A percentile compares a stretch with the other conserved stretches of the same genome.
phyloP scores from a whole-genome alignment of 768 basidiomycete species.

The Candolleomyces eurysporus region DNA sequence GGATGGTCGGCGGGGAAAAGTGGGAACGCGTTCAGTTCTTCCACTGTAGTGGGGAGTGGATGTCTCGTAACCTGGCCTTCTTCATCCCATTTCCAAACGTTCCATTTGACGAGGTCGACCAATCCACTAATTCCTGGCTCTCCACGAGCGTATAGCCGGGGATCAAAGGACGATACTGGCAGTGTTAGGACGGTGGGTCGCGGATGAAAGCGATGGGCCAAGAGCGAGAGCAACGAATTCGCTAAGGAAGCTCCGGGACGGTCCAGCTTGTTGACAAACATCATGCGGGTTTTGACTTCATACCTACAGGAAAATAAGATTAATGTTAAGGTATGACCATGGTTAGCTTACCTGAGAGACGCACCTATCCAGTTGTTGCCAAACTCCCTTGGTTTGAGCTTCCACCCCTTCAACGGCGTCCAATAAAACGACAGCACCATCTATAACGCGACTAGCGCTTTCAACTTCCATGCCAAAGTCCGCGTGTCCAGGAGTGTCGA shows the following conservation, averaged over 20 bases:
- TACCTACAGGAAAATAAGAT: conserved; percentile 47
- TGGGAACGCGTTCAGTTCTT: conserved; percentile 37
- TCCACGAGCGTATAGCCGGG: conserved; percentile 60
- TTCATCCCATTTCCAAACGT: conserved; percentile 71
- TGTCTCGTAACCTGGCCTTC: conserved; percentile 43
- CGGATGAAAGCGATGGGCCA: conserved; percentile 73
- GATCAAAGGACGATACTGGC: conserved; percentile 76
- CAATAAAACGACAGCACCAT: conserved; percentile 84
- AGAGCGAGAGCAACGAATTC: conserved; percentile 67
- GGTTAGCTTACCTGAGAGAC: conserved; percentile 31
- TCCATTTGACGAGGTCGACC: conserved; percentile 82
- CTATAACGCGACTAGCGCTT: conserved; percentile 86
- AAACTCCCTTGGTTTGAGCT: conserved; percentile 86
- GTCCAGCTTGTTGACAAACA: conserved; percentile 88
- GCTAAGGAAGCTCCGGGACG: conserved; percentile 81
- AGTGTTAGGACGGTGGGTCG: conserved; percentile 68
- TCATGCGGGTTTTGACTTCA: conserved; percentile 70
- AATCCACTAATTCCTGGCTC: conserved; percentile 86
- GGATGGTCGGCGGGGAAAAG: conserved; percentile 64
- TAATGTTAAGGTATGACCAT: neutral
- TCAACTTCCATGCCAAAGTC: conserved; percentile 98
- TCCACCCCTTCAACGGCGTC: conserved; percentile 93
- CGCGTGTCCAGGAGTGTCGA: conserved; percentile 90
- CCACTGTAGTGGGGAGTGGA: conserved; percentile 51
- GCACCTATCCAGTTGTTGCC: conserved; percentile 83